Evolutionary conservation across 441 rosid species (phyloP).

Genomic region (California macrophylla): DNA sequence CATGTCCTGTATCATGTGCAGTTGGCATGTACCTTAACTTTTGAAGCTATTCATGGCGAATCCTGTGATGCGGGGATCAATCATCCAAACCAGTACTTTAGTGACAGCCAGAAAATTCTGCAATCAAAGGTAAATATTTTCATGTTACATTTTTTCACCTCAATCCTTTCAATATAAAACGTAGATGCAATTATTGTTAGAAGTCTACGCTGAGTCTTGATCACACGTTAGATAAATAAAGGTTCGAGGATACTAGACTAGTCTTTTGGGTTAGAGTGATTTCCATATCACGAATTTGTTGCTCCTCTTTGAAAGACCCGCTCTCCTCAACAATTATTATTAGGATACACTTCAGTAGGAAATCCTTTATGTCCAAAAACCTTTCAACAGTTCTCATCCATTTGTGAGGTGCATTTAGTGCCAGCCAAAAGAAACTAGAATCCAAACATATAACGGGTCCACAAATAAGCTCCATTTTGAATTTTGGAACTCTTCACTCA

Average conservation of each 20-base stretch:
- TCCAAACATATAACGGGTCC: slow-evolving; percentile 1
- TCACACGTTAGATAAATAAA: neutral
- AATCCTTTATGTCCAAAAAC: neutral
- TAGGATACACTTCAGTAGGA: no score
- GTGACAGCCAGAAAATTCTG: slow-evolving; percentile 8
- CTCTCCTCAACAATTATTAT: no score
- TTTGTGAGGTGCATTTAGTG: neutral
- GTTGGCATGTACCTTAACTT: slow-evolving; percentile 91
- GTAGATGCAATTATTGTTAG: neutral
- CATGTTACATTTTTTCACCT: neutral
- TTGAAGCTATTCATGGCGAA: slow-evolving; percentile 69
- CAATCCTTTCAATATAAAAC: neutral
- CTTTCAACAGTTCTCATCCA: neutral
- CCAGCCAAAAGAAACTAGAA: neutral
- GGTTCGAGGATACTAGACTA: no score
- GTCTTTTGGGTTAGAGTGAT: no score
- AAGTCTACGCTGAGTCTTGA: neutral
- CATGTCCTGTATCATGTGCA: slow-evolving; percentile 21
- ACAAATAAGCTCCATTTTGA: neutral
- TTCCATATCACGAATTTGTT: no score
- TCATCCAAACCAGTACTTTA: slow-evolving; percentile 64
- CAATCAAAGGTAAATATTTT: neutral
- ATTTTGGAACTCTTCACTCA: neutral
- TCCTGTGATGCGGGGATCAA: slow-evolving; percentile 79
- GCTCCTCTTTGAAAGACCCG: no score